Conservation (phyloP, 352 stramenopile species). For the Nothophytophthora sp. region DNA sequence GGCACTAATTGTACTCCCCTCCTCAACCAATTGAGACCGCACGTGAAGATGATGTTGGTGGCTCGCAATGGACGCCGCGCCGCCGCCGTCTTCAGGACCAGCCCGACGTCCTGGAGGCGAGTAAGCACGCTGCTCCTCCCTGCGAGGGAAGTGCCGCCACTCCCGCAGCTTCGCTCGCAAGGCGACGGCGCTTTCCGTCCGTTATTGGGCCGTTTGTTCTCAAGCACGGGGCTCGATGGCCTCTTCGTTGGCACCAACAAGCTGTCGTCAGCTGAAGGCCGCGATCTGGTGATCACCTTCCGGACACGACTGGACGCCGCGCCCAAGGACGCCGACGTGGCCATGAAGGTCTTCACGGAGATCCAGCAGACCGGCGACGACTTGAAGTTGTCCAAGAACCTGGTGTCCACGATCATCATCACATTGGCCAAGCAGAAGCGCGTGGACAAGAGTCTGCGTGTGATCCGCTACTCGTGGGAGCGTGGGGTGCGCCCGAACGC, state of each 20-base stretch:
- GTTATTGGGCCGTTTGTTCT: too few relatives aligned
- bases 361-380: background rate
- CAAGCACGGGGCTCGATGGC: background rate
- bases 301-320: background rate
- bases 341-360: conserved; percentile 1
- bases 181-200: too few relatives aligned
- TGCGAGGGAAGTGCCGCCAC: too few relatives aligned
- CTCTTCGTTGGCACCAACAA: background rate
- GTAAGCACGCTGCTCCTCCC: too few relatives aligned
- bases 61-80: too few relatives aligned
- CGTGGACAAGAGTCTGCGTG: background rate
- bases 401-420: background rate
- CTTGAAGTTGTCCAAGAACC: background rate
- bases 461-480: background rate
- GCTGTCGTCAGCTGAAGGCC: background rate
- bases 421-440: background rate
- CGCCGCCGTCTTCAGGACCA: too few relatives aligned
- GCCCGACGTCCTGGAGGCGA: too few relatives aligned
- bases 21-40: too few relatives aligned
- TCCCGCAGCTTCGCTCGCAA: too few relatives aligned
- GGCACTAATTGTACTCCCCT: too few relatives aligned
- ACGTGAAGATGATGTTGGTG: too few relatives aligned
- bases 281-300: background rate
- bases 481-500: background rate
- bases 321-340: background rate